Percentiles rank a stretch among this genome's conserved stretches.
Conservation (phyloP, 768 basidiomycete genomes). For the Pleurotus citrinopileatus region DNA sequence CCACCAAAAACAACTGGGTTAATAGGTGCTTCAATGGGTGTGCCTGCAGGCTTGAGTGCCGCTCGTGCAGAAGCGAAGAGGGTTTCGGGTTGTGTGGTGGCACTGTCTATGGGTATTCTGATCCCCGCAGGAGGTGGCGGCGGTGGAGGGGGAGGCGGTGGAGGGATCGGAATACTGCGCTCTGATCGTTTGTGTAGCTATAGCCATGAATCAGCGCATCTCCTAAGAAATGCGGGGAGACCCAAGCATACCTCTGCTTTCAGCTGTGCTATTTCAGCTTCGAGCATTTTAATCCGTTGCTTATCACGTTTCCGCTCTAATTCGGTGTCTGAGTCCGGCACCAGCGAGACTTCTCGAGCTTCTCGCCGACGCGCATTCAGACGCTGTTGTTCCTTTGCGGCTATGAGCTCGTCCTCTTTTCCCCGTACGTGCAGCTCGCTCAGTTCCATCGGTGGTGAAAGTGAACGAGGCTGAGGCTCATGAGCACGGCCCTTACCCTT, state of each 20-base stretch:
- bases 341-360: slow-evolving; percentile 32
- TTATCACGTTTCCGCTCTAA: slow-evolving; percentile 55
- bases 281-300: slow-evolving; percentile 58
- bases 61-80: slow-evolving; percentile 64
- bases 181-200: slow-evolving; percentile 53
- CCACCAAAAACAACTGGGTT: slow-evolving; percentile 34
- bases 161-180: no score
- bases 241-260: slow-evolving; percentile 48
- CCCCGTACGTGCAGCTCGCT: slow-evolving; percentile 46
- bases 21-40: slow-evolving; percentile 67
- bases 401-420: slow-evolving; percentile 60
- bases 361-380: slow-evolving; percentile 35
- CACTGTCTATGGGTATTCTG: slow-evolving; percentile 28
- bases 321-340: slow-evolving; percentile 26
- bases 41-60: slow-evolving; percentile 53
- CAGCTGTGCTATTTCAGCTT: slow-evolving; percentile 60
- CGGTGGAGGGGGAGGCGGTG: slow-evolving; percentile 41
- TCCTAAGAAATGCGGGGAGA: neutral
- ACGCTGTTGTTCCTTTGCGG: slow-evolving; percentile 50
- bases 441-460: slow-evolving; percentile 35
- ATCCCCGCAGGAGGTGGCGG: slow-evolving; percentile 33
- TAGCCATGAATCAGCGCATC: slow-evolving; percentile 1
- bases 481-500: slow-evolving; percentile 47
- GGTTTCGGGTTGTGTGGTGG: slow-evolving; percentile 23
- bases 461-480: slow-evolving; percentile 17